Percentiles rank a stretch among this genome's conserved stretches.
Evolutionary conservation across 2,329 filamentous ascomycete genomes (phyloP).

Genomic region (Coniella vitis): DNA sequence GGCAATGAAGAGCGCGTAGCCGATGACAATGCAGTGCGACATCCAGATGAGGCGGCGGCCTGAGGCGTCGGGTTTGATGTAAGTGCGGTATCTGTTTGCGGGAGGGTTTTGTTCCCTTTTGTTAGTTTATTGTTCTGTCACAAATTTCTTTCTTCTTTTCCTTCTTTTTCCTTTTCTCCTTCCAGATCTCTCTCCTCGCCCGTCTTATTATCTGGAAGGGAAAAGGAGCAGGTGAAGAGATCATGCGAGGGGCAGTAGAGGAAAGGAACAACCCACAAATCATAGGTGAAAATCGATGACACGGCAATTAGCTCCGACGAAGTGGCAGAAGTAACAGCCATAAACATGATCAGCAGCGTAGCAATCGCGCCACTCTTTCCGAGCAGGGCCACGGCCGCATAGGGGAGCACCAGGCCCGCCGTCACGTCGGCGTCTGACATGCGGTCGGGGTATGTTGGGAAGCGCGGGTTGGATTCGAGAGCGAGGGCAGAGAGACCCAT

Average conservation of each 20-base stretch:
- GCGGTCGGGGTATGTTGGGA: conserved; percentile 66
- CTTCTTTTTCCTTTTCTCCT: no score
- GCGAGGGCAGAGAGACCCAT: conserved; percentile 79
- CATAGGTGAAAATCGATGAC: conserved; percentile 82
- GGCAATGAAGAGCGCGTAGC: conserved; percentile 71
- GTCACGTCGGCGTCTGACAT: conserved; percentile 70
- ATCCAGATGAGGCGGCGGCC: conserved; percentile 74
- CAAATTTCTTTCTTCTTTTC: no score
- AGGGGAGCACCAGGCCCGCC: conserved; percentile 77
- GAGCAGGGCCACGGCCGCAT: conserved; percentile 75
- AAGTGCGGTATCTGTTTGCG: conserved; percentile 63
- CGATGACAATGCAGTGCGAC: conserved; percentile 64
- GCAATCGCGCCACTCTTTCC: conserved; percentile 75
- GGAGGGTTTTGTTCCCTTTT: neutral
- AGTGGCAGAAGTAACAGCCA: conserved; percentile 81
- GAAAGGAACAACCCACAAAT: conserved; percentile 38
- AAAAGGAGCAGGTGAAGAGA: no score
- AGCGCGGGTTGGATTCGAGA: conserved; percentile 64
- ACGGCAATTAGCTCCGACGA: conserved; percentile 82
- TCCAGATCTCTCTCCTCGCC: no score
- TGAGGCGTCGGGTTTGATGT: conserved; percentile 70
- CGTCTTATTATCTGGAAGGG: no score
- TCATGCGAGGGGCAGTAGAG: no score
- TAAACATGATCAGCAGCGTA: conserved; percentile 76
- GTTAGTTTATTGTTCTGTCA: no score